Conservation (phyloP, 2,329 filamentous ascomycete genomes). For the Sphaerulina populicola region DNA sequence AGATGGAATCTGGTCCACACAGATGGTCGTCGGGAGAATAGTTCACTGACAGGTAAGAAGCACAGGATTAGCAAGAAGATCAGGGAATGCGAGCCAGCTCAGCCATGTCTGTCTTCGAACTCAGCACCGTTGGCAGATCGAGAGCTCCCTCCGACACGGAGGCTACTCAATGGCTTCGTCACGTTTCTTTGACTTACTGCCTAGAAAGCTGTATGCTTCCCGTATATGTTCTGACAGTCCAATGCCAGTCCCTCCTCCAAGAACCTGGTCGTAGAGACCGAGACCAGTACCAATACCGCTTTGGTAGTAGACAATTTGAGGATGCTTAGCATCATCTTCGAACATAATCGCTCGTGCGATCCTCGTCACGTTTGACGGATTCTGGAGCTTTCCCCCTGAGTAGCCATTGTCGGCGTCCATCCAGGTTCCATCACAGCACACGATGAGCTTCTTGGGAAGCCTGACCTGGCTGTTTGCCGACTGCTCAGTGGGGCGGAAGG, state of each 20-base stretch:
- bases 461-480: constrained; percentile 14
- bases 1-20: constrained; percentile 36
- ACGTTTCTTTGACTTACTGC: constrained; percentile 25
- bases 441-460: constrained; percentile 24
- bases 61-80: too few species aligned
- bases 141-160: too few species aligned
- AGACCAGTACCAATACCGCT: constrained; percentile 33
- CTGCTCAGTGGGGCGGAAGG: constrained; percentile 11
- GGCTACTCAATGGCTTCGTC: too few species aligned
- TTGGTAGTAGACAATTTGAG: constrained; percentile 36
- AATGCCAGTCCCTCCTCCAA: constrained; percentile 30
- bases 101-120: too few species aligned
- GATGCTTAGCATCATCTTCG: constrained; percentile 30
- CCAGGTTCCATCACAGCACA: constrained; percentile 32
- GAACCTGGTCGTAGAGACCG: constrained; percentile 28
- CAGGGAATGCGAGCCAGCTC: too few species aligned
- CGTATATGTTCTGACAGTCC: constrained; percentile 44
- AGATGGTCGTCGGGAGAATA: constrained; percentile 36
- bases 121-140: too few species aligned
- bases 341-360: constrained; percentile 31
- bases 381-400: constrained; percentile 27
- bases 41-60: constrained; percentile 36
- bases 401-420: constrained; percentile 32
- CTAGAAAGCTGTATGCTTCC: constrained; percentile 56
- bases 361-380: constrained; percentile 33